Base-by-base conservation (phyloP, 1,284 basidiomycete species). In the Marasmius sp. region DNA sequence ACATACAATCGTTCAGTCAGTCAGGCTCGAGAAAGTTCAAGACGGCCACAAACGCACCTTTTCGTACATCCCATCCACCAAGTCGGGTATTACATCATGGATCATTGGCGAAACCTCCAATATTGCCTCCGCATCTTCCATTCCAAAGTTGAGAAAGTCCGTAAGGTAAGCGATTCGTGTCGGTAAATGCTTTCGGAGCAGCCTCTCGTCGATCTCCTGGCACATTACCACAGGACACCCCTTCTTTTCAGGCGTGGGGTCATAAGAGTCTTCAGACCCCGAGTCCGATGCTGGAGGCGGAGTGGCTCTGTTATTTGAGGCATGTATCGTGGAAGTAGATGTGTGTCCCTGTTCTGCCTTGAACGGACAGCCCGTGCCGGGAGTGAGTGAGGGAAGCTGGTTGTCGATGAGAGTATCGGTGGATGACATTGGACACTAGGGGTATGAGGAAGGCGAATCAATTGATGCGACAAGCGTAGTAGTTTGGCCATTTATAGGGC, bases 11-110 rank as follows among this genome's bases (percentile, higher is more conserved):
- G 41, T 43, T 43, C 3, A n/a, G 41, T 12, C n/a, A 12, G 41
- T 12, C 41, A 6, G n/a, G 6, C 3, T n/a, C n/a, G 11, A n/a
- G 11, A n/a, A n/a, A 3, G n/a, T 43, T 3, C 11, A 43, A 43
- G 3, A 43, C 41, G 12, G n/a, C 5, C 41, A 43, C 11, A 43
- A 43, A 43, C 41, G 41, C 41, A 43, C 41, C 41, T 81, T 83
- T 41, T 74, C 73, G 64, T 83, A 82, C 57, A 82, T 74, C 8
- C 72, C 69, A 64, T 83, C 80, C 45, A 83, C 78, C 34, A 82
- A 70, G 16, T 67, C 59, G 0, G 80, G 79, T 18, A 82, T 79
- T 33, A 79, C 70, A 0, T 76, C 77, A 27, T 77, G 75, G 12
- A 83, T 72, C n/a, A 75, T 64, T 1, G 77, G 75, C 22, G 72